These are phyloP conservation scores for Cladochytrium replicatum DNA, from an alignment of 192 early-diverging fungal species.

Conservation along the genomic window DNA sequence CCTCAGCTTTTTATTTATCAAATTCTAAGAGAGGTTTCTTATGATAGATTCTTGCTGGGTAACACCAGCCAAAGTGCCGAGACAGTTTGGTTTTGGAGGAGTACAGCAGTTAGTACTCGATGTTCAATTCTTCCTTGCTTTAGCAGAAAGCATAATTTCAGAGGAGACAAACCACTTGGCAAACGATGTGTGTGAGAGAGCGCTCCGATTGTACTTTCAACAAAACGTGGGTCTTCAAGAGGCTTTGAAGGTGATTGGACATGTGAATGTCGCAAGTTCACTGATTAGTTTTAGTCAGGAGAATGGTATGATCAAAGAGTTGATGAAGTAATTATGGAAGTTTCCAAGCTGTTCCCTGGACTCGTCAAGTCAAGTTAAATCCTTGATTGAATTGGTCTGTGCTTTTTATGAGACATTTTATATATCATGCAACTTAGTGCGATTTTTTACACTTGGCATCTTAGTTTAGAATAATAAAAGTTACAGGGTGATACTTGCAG, in stretches of 20 bases:
- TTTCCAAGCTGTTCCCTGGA: too few relatives aligned
- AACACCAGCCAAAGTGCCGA: conserved; percentile 16
- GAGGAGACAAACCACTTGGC: conserved; percentile 25
- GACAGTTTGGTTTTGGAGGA: conserved; percentile 39
- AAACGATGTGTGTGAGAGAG: conserved; percentile 41
- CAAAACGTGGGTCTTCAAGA: conserved; percentile 23
- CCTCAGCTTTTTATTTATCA: neutral
- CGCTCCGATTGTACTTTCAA: conserved; percentile 30
- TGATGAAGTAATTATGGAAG: conserved; percentile 15
- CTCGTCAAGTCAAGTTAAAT: too few relatives aligned
- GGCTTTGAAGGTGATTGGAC: conserved; percentile 29
- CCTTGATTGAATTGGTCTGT: too few relatives aligned
- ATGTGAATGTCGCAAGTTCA: neutral
- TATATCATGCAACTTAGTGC: too few relatives aligned
- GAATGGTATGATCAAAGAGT: conserved; percentile 44
- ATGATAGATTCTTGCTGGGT: conserved; percentile 15
- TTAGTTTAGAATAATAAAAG: too few relatives aligned
- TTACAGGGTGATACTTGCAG: too few relatives aligned
- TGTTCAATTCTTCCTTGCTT: conserved; percentile 41
- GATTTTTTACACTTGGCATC: too few relatives aligned
- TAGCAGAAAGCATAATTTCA: conserved; percentile 24
- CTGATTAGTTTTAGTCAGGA: conserved; percentile 22
- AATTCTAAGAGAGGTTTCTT: neutral
- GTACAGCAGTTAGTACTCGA: conserved; percentile 48
- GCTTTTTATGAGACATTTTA: too few relatives aligned